A percentile compares a stretch with the other conserved stretches of the same genome.
Conservation (phyloP, 2,329 filamentous ascomycete genomes). For the Blastomyces gilchristii region DNA sequence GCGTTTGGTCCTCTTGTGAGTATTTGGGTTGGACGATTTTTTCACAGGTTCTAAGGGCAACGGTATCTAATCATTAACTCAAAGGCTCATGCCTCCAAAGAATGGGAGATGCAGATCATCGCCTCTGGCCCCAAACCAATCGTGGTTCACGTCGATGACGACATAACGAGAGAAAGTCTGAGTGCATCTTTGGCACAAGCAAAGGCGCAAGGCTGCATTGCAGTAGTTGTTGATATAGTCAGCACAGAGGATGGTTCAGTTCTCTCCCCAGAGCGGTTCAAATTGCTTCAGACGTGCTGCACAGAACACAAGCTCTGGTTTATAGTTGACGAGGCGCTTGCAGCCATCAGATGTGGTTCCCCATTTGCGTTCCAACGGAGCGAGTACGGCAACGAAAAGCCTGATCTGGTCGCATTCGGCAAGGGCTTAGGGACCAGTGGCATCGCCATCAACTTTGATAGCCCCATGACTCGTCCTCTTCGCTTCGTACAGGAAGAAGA, state of each 20-base stretch:
- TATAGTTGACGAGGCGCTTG: not conserved
- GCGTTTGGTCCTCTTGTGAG: conserved; percentile 5
- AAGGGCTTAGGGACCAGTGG: conserved; percentile 3
- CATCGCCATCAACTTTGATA: conserved; percentile 2
- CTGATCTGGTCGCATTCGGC: not conserved
- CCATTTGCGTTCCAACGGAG: conserved; percentile 3
- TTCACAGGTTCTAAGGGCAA: too few species aligned
- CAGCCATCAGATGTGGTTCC: not conserved
- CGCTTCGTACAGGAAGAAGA: not conserved
- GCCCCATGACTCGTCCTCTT: not conserved
- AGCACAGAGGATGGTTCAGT: conserved; percentile 1
- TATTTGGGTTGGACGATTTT: not conserved
- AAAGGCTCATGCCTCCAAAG: conserved; percentile 1
- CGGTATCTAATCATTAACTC: not conserved
- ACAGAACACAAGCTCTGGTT: conserved; percentile 1
- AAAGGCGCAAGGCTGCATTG: conserved; percentile 1
- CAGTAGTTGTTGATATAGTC: conserved; percentile 1
- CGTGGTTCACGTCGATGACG: not conserved
- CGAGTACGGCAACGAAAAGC: not conserved
- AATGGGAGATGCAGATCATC: conserved; percentile 2
- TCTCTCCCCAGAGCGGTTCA: not conserved
- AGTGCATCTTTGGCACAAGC: not conserved
- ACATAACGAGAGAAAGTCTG: not conserved
- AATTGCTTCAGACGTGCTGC: not conserved
- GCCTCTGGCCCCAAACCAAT: conserved; percentile 3